Percentiles rank a stretch among this genome's conserved stretches.
Evolutionary conservation across 495 filamentous ascomycete species (phyloP).

Genomic region (Barbatosphaeria neglecta): DNA sequence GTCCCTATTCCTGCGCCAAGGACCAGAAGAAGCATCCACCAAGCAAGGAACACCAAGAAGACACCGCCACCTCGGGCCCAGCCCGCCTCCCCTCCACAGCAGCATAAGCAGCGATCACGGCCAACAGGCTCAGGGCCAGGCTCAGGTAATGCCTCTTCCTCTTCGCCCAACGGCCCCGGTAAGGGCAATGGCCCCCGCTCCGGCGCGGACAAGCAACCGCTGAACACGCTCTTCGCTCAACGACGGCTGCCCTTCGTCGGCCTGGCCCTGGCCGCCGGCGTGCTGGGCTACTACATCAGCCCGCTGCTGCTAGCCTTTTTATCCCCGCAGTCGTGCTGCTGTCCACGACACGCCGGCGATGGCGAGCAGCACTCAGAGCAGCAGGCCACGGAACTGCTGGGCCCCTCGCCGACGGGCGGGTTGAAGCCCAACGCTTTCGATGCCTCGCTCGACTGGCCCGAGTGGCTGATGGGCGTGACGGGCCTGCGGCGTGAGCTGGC

Average conservation of each 20-base stretch:
- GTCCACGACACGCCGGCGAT: not conserved
- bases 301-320: slow-evolving; percentile 12
- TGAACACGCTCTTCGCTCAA: slow-evolving; percentile 9
- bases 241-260: slow-evolving; percentile 18
- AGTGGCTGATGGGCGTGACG: slow-evolving; percentile 54
- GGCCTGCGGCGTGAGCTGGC: slow-evolving; percentile 50
- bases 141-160: too few relatives aligned
- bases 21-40: too few relatives aligned
- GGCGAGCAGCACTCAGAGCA: not conserved
- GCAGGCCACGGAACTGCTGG: not conserved
- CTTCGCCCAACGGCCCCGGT: too few relatives aligned
- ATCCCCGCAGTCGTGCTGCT: not conserved
- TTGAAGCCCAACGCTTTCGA: slow-evolving; percentile 12
- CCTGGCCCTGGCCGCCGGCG: slow-evolving; percentile 11
- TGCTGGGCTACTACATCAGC: slow-evolving; percentile 17
- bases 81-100: too few relatives aligned
- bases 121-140: too few relatives aligned
- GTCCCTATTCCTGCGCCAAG: too few relatives aligned
- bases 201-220: slow-evolving; percentile 1
- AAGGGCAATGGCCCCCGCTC: too few relatives aligned
- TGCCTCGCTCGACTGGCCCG: slow-evolving; percentile 39
- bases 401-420: not conserved
- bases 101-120: too few relatives aligned
- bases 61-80: too few relatives aligned
- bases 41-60: too few relatives aligned